phyloP scores from a whole-genome alignment of 192 early-diverging fungal species.

The Podila horticola region DNA sequence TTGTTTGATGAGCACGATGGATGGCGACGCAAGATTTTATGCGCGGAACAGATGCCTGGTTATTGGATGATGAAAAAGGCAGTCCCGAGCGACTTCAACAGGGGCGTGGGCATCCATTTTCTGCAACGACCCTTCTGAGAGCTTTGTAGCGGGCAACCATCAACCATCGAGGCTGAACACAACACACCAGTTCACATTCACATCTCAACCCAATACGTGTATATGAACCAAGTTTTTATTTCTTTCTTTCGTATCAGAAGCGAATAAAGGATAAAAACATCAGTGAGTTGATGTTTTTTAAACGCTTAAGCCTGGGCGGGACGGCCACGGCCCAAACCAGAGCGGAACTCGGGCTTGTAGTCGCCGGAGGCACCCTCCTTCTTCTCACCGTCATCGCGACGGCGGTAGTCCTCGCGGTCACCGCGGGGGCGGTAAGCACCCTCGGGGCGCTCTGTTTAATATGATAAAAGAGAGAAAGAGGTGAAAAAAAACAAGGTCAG shows the following conservation, averaged over 20 bases:
- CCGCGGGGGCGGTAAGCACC: conserved; percentile 70
- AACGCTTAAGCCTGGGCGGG: conserved; percentile 51
- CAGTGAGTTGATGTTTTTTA: background rate
- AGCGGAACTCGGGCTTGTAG: conserved; percentile 98
- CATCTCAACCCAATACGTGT: too few relatives aligned
- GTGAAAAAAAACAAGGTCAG: conserved; percentile 30
- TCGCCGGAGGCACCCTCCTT: conserved; percentile 94
- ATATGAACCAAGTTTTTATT: conserved; percentile 3
- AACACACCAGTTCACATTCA: too few relatives aligned
- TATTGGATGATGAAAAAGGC: too few relatives aligned
- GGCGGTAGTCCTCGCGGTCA: conserved; percentile 88
- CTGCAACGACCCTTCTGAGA: too few relatives aligned
- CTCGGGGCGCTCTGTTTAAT: conserved; percentile 70
- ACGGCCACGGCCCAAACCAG: conserved; percentile 88
- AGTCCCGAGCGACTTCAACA: too few relatives aligned
- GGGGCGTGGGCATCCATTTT: too few relatives aligned
- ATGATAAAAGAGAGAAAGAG: background rate
- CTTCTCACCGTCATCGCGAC: conserved; percentile 82
- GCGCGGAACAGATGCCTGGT: too few relatives aligned
- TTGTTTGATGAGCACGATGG: too few relatives aligned
- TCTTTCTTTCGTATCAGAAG: conserved; percentile 3
- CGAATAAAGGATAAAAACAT: background rate
- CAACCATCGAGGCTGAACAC: too few relatives aligned
- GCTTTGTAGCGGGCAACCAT: too few relatives aligned
- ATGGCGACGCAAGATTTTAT: too few relatives aligned